phyloP scores from a whole-genome alignment of 1,284 basidiomycete genomes.

The Microstroma glucosiphilum region DNA sequence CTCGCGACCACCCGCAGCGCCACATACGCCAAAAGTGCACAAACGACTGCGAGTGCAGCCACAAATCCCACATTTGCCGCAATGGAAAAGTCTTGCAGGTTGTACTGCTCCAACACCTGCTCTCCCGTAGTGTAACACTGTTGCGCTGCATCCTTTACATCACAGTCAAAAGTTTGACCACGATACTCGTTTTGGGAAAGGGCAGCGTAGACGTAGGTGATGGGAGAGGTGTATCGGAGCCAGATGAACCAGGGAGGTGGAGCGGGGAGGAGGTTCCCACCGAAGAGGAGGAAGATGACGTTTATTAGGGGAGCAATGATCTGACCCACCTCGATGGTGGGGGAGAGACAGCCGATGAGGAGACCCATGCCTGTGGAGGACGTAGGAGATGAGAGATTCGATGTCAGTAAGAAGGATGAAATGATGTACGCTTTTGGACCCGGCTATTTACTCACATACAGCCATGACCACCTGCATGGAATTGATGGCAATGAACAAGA shows the following conservation, averaged over 20 bases:
- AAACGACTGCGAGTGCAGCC: constrained; percentile 23
- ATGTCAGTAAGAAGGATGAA: too few relatives aligned
- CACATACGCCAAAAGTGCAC: constrained; percentile 39
- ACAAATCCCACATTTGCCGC: constrained; percentile 32
- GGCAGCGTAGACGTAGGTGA: constrained; percentile 33
- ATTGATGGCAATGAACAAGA: too few relatives aligned
- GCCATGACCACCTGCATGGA: too few relatives aligned
- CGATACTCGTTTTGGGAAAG: constrained; percentile 31
- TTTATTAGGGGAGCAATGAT: constrained; percentile 37
- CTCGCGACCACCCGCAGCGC: constrained; percentile 33
- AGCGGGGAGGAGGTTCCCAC: constrained; percentile 28
- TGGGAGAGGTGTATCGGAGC: constrained; percentile 32
- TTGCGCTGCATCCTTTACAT: constrained; percentile 7
- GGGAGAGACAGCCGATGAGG: too few relatives aligned
- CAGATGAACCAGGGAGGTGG: constrained; percentile 36
- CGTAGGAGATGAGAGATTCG: too few relatives aligned
- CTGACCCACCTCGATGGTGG: not conserved
- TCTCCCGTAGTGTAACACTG: constrained; percentile 32
- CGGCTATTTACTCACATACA: too few relatives aligned
- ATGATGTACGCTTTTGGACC: too few relatives aligned
- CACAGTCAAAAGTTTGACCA: constrained; percentile 20
- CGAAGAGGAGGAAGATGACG: constrained; percentile 35
- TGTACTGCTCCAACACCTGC: constrained; percentile 30
- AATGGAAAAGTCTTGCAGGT: constrained; percentile 27
- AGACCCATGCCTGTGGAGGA: too few relatives aligned